Base-by-base conservation (phyloP, 768 basidiomycete genomes). In the Leccinum subgranulosum region DNA sequence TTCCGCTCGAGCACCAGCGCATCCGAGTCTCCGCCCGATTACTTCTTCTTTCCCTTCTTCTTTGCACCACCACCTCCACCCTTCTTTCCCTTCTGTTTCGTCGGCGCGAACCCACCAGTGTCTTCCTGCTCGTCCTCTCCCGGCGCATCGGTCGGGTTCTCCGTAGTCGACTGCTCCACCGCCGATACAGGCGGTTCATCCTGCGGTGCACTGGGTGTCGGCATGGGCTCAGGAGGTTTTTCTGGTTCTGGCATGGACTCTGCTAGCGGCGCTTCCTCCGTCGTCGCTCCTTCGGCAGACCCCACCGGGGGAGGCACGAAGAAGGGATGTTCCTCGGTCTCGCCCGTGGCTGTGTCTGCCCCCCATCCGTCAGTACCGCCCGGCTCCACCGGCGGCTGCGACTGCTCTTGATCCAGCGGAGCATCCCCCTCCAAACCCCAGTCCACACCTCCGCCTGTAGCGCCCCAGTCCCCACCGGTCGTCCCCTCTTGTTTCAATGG, bases 1-100 rank as follows among this genome's bases (percentile, higher is more conserved):
- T 15, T 12, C 7, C 33, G 47, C 45, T 36, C 41, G 31, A 31
- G 9, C 45, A 34, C 14, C 17, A 17, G 34, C 19, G 5, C 36
- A 51, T 41, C 55, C n/a, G n/a, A n/a, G n/a, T n/a, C n/a, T n/a
- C n/a, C n/a, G n/a, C n/a, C n/a, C n/a, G 11, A 6, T 39, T 47
- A 48, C 49, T 51, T 43, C 58, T 61, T 62, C 6, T 64, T 66
- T 52, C 61, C 61, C 39, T 56, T 59, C 6, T 1, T 45, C 19
- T n/a, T 19, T 10, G 25, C n/a, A 1, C 23, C 51, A 1, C 21
- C 55, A 0, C 5, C 49, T 4, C 1, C n/a, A 15, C 2, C 5
- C 19, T 64, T 64, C 34, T 41, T 50, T 11, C 25, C 31, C 14
- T 52, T 49, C 3, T 53, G 34, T 1, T 12, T 0, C 6, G 33